These are phyloP conservation scores for Hypericum perforatum DNA, from an alignment of 345 rosid species.

Conservation along the genomic window DNA sequence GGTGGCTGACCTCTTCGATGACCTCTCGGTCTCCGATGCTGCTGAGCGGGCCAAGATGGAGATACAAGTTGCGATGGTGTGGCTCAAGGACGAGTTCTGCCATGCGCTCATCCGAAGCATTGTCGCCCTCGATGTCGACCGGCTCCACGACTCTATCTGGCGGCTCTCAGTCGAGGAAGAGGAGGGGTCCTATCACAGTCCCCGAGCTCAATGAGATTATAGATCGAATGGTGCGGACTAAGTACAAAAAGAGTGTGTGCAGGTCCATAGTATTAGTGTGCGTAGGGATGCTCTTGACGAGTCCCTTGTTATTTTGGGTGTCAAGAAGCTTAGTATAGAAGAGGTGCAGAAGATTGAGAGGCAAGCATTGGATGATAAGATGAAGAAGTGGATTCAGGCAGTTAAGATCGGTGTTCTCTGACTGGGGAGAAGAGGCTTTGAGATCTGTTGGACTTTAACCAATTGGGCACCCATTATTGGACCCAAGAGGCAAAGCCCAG, in stretches of 20 bases:
- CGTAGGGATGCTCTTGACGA: too few species aligned
- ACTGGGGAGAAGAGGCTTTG: constrained; percentile 74
- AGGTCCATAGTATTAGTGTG: too few species aligned
- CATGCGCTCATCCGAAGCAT: constrained; percentile 63
- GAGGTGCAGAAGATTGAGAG: constrained; percentile 90
- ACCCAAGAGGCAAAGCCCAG: too few species aligned
- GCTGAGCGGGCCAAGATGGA: constrained; percentile 77
- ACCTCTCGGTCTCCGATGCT: constrained; percentile 33
- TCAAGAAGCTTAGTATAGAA: constrained; percentile 84
- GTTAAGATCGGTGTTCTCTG: constrained; percentile 55
- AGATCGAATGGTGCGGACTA: constrained; percentile 73
- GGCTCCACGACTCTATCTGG: constrained; percentile 73
- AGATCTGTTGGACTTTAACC: too few species aligned
- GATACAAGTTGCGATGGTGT: constrained; percentile 67
- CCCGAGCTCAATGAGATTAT: too few species aligned
- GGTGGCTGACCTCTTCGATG: constrained; percentile 42
- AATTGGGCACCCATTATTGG: too few species aligned
- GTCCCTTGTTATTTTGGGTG: too few species aligned
- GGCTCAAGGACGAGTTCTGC: too few species aligned
- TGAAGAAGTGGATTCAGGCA: constrained; percentile 96
- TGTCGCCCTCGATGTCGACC: constrained; percentile 67
- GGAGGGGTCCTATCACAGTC: constrained; percentile 62
- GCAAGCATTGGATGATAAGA: constrained; percentile 88
- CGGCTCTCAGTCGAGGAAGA: constrained; percentile 47
- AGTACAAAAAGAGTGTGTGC: constrained; percentile 87